Percentiles rank a stretch among this genome's conserved stretches.
phyloP scores from a whole-genome alignment of 1,284 basidiomycete species.

The Chiua sp. region DNA sequence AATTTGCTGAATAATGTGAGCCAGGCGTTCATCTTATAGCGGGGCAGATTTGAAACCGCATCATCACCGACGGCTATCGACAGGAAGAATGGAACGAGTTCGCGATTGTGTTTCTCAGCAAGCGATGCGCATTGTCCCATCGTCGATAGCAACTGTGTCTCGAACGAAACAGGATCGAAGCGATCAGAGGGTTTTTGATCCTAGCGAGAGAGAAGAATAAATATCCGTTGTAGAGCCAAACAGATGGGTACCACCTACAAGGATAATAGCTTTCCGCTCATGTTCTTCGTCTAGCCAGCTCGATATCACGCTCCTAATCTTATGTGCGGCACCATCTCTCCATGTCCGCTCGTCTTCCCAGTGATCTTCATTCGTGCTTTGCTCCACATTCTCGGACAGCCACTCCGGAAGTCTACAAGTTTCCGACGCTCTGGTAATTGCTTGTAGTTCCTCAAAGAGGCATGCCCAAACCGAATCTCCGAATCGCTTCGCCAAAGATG shows the following conservation, averaged over 20 bases:
- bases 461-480: slow-evolving; percentile 76
- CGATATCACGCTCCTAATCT: slow-evolving; percentile 50
- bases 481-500: slow-evolving; percentile 60
- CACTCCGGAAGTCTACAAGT: slow-evolving; percentile 17
- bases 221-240: not conserved
- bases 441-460: slow-evolving; percentile 67
- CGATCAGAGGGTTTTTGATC: slow-evolving; percentile 65
- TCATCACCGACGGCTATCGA: slow-evolving; percentile 46
- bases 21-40: slow-evolving; percentile 73
- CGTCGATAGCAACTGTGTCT: slow-evolving; percentile 76
- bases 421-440: slow-evolving; percentile 17
- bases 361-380: slow-evolving; percentile 44
- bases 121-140: slow-evolving; percentile 71
- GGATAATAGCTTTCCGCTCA: slow-evolving; percentile 36
- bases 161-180: slow-evolving; percentile 79
- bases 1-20: slow-evolving; percentile 91
- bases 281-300: slow-evolving; percentile 49
- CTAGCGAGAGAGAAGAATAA: slow-evolving; percentile 41
- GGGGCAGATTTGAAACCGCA: slow-evolving; percentile 47
- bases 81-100: slow-evolving; percentile 83
- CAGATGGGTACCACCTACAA: slow-evolving; percentile 34
- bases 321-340: slow-evolving; percentile 76
- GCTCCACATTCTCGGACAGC: slow-evolving; percentile 19
- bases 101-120: slow-evolving; percentile 85
- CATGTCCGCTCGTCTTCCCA: slow-evolving; percentile 75